Evolutionary conservation across 352 stramenopile genomes (phyloP).

Genomic region (Pelagophyceae sp.): DNA sequence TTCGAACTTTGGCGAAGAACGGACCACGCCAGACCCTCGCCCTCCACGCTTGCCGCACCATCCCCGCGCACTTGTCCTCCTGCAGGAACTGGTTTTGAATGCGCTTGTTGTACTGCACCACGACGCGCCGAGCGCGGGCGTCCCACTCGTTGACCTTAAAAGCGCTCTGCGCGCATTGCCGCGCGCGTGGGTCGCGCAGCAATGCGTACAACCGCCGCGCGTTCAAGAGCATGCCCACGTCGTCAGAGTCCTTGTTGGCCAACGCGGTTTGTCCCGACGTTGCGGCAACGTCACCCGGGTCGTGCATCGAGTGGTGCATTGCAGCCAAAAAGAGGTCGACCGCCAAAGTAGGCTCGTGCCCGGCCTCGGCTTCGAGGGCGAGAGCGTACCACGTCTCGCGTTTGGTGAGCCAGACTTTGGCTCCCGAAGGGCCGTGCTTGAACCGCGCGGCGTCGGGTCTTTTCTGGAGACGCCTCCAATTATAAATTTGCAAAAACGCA

Average conservation of each 20-base stretch:
- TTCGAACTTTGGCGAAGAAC: background rate
- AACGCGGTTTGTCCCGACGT: too few relatives aligned
- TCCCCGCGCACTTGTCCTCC: background rate
- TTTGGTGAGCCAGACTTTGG: background rate
- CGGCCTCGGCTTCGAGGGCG: background rate
- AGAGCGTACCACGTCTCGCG: background rate
- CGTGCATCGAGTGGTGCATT: background rate
- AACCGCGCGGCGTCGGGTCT: background rate
- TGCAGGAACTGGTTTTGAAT: background rate
- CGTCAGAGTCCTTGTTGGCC: background rate
- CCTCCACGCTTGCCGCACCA: background rate
- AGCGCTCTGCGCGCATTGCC: background rate
- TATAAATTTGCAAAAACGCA: background rate
- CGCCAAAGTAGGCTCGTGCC: background rate
- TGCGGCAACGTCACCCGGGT: too few relatives aligned
- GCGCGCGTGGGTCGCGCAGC: background rate
- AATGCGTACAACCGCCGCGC: background rate
- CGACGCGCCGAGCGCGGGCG: background rate
- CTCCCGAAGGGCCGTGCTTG: background rate
- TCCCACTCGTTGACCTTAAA: background rate
- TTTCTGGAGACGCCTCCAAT: background rate
- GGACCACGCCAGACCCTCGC: background rate
- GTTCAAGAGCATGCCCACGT: background rate
- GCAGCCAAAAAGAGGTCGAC: background rate
- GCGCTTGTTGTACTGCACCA: background rate